A percentile compares a stretch with the other conserved stretches of the same genome.
phyloP scores from a whole-genome alignment of 208 protist genomes.

The Angomonas deanei region DNA sequence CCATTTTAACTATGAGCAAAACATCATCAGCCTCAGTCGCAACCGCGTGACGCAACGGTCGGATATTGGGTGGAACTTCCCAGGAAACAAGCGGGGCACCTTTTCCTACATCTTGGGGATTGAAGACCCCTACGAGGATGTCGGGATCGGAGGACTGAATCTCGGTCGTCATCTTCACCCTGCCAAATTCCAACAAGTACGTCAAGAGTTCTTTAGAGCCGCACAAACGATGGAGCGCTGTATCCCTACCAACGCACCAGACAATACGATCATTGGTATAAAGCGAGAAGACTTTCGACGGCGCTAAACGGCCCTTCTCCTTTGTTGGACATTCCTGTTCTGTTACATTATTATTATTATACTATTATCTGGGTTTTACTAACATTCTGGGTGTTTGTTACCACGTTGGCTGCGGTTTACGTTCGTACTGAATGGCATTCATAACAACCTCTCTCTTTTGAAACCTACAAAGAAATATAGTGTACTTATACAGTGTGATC shows the following conservation, averaged over 20 bases:
- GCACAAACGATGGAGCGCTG: conserved; percentile 81
- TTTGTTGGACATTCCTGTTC: neutral
- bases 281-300: conserved; percentile 44
- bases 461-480: too few species aligned
- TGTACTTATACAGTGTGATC: too few species aligned
- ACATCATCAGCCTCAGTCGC: conserved; percentile 76
- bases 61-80: conserved; percentile 78
- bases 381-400: too few species aligned
- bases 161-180: conserved; percentile 80
- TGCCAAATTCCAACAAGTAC: conserved; percentile 86
- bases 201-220: conserved; percentile 80
- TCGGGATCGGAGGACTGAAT: conserved; percentile 78
- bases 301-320: conserved; percentile 11
- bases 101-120: conserved; percentile 82
- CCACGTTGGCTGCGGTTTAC: too few species aligned
- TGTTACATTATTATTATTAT: neutral
- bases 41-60: conserved; percentile 42
- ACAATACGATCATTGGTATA: conserved; percentile 82
- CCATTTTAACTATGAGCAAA: conserved; percentile 79
- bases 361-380: too few species aligned
- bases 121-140: conserved; percentile 88
- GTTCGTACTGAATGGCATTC: too few species aligned
- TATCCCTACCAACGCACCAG: conserved; percentile 55
- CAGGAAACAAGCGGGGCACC: conserved; percentile 68
- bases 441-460: too few species aligned